phyloP scores from a whole-genome alignment of 176 grass and related monocot genomes.

The Canna indica region DNA sequence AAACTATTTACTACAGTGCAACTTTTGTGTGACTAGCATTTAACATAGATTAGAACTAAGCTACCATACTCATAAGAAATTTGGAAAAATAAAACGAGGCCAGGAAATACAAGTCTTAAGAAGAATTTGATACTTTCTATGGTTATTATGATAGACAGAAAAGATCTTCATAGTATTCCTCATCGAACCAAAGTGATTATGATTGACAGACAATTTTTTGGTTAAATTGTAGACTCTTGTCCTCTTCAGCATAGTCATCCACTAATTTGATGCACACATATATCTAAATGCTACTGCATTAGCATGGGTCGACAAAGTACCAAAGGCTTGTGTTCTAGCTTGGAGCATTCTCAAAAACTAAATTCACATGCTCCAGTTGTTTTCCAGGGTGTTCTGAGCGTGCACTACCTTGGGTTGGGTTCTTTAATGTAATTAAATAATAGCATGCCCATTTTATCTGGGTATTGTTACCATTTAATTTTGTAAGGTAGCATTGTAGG shows the following conservation, averaged over 20 bases:
- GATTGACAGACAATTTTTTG: background rate
- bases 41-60: background rate
- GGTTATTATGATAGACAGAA: background rate
- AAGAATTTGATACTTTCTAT: background rate
- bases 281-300: background rate
- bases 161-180: background rate
- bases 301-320: background rate
- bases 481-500: background rate
- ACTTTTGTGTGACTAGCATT: background rate
- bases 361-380: background rate
- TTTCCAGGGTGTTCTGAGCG: background rate
- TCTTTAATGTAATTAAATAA: background rate
- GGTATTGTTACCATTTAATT: background rate
- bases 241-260: background rate
- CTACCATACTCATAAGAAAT: background rate
- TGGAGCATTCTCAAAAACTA: background rate
- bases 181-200: background rate
- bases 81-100: background rate
- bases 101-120: background rate
- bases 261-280: background rate
- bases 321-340: too few species aligned
- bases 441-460: background rate
- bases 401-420: background rate
- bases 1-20: background rate
- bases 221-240: background rate